Evolutionary conservation across 495 filamentous ascomycete species (phyloP), one percentile per base, ranked within the genome.

Genomic region (Annulohypoxylon bovei): DNA sequence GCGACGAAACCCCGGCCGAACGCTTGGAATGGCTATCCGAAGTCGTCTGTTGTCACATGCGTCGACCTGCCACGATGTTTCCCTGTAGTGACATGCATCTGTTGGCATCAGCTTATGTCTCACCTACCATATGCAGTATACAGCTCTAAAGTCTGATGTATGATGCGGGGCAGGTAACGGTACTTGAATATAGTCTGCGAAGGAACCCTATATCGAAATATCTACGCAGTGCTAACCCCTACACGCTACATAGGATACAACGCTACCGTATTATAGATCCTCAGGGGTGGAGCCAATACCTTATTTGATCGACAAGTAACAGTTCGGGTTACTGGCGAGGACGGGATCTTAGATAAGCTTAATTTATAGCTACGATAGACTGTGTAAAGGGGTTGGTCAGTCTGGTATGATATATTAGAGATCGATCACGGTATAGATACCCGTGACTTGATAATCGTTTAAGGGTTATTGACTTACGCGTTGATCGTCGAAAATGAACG

Each of bases 161-260:
- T 50, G 50, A 62, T 71, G 68, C 68, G 68, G 68, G 68, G 68
- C 42, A 59, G 33, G 14, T 47, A 58, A 49, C 68, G 68, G 68
- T 71, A 71, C 68, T 71, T 71, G 58, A 32, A 32, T 33, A 47
- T 67, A 33, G 59, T 42, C 59, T 6, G 57, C 42, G 50, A 71
- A 46, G 54, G 55, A 27, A 33, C 49, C 25, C 27, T 50, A 28
- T 11, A 4, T 14, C 23, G 7, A 7, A 12, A 28, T 12, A 12
- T 14, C 22, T 27, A n/a, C n/a, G 22, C n/a, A 28, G 25, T n/a
- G 23, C 23, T 14, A 23, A n/a, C n/a, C 33, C 33, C 5, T 12
- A 23, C 32, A 28, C 23, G 22, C 32, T 56, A 35, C 32, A 4
- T 37, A n/a, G 14, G 25, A 27, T 52, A 52, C 47, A 12, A 32